Conservation (phyloP, 1,284 basidiomycete species). For the Moesziomyces sp. region DNA sequence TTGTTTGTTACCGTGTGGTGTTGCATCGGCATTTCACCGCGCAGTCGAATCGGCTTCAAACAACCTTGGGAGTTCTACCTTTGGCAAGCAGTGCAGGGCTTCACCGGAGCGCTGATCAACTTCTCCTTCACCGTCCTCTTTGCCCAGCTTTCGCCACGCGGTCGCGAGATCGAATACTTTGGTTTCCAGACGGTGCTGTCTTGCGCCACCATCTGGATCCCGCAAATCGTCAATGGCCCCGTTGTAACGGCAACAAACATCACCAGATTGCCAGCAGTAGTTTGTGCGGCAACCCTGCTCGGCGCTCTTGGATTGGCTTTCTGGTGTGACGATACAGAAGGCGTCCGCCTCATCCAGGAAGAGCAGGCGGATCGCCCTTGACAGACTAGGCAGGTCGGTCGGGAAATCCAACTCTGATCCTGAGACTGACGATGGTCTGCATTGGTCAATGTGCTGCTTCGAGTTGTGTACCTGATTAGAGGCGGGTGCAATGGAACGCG, state of each 20-base stretch:
- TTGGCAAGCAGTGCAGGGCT: neutral
- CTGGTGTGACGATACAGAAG: too few species aligned
- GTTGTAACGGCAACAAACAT: slow-evolving; percentile 2
- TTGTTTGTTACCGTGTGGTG: slow-evolving; percentile 2
- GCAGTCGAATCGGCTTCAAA: slow-evolving; percentile 3
- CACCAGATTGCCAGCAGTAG: neutral
- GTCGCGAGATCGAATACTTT: slow-evolving; percentile 8
- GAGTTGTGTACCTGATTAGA: too few species aligned
- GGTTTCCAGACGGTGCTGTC: slow-evolving; percentile 10
- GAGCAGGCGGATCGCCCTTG: too few species aligned
- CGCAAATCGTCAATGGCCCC: slow-evolving; percentile 8
- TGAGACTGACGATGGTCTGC: too few species aligned
- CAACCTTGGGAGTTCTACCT: slow-evolving; percentile 8
- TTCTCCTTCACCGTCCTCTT: slow-evolving; percentile 5
- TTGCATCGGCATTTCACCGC: neutral
- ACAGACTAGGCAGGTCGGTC: too few species aligned
- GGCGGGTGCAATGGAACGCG: too few species aligned
- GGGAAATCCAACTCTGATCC: too few species aligned
- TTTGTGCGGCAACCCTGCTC: too few species aligned
- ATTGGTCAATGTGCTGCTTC: too few species aligned
- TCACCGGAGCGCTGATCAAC: neutral
- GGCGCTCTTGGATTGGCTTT: too few species aligned
- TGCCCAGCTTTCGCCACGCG: slow-evolving; percentile 2
- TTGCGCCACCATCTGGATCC: slow-evolving; percentile 7
- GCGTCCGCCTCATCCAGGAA: too few species aligned